A percentile compares a stretch with the other conserved stretches of the same genome.
Evolutionary conservation across 352 stramenopile genomes (phyloP).

Genomic region (Globisporangium perplexum): DNA sequence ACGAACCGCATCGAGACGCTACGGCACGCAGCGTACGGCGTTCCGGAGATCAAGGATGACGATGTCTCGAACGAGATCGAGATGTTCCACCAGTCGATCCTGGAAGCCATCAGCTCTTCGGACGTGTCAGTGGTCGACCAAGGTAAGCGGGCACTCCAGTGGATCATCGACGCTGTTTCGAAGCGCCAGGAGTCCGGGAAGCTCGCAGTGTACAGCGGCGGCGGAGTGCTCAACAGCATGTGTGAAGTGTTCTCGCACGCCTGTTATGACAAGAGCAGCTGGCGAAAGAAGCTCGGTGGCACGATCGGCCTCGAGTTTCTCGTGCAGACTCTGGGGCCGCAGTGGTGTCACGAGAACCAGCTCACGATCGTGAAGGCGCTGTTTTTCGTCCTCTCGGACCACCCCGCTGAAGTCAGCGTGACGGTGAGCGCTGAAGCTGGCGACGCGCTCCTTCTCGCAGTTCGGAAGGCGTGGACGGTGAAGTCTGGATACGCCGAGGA

Average conservation of each 20-base stretch:
- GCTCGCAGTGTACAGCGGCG: constrained; percentile 44
- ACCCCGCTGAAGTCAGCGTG: constrained; percentile 76
- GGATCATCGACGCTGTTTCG: constrained; percentile 43
- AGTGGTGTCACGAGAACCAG: constrained; percentile 87
- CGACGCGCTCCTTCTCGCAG: constrained; percentile 43
- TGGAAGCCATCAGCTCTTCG: constrained; percentile 59
- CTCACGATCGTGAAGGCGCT: constrained; percentile 78
- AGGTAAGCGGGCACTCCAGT: constrained; percentile 40
- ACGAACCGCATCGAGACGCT: constrained; percentile 76
- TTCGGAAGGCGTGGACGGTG: constrained; percentile 56
- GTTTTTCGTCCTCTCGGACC: constrained; percentile 86
- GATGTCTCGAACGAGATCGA: constrained; percentile 57
- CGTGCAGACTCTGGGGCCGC: constrained; percentile 50
- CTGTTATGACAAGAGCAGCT: constrained; percentile 85
- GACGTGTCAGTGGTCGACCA: constrained; percentile 52
- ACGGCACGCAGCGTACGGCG: constrained; percentile 65
- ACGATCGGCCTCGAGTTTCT: constrained; percentile 64
- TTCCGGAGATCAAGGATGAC: constrained; percentile 45
- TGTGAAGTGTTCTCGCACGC: constrained; percentile 79
- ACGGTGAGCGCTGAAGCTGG: constrained; percentile 72
- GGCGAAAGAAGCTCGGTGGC: constrained; percentile 78
- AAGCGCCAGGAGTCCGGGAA: constrained; percentile 11
- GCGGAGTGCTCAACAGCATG: constrained; percentile 68
- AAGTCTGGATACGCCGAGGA: constrained; percentile 29
- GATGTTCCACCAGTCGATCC: constrained; percentile 52